Evolutionary conservation across 371 early-diverging fungal genomes (phyloP), one percentile per base, ranked within the genome.

Genomic region (Rhizopus microsporus): DNA sequence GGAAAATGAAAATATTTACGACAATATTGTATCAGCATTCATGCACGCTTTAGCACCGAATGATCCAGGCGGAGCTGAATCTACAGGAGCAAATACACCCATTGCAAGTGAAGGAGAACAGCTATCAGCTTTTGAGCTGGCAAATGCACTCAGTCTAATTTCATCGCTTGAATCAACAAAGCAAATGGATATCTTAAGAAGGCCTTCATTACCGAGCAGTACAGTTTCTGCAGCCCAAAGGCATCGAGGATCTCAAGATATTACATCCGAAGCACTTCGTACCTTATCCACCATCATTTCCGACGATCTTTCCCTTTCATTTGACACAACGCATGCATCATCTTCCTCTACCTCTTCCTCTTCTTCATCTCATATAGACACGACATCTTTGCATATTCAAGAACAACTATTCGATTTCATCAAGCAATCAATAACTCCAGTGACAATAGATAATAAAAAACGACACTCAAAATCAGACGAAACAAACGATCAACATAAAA

Each of bases 171-270:
- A 46, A 31, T 15, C 39, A 7, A 37, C 40, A 0, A 53, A 56
- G 13, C 42, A 49, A 29, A 23, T 50, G 3, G 56, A 66, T 23
- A 45, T 67, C 35, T 33, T 57, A 31, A 60, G 72, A 44, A 55
- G 75, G 10, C 71, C 68, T 4, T 74, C 75, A 8, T 55, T 74
- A 49, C 75, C 75, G 4, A 74, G 75, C 31, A 74, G 63, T 56
- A 60, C 75, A 2, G 71, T 74, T 1, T 63, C 67, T 12, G 75
- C 68, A 16, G 65, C 69, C 9, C 68, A 65, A 53, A 37, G 62
- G 42, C 46, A 56, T 15, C 52, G 63, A n/a, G 61, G 60, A 35
- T 62, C 68, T 0, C 71, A 56, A 31, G 73, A 72, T 10, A 39
- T 67, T 13, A 58, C 67, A 13, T 60, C 65, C 7, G 73, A 72